A percentile compares a stretch with the other conserved stretches of the same genome.
These are phyloP conservation scores for Malus domestica DNA, from an alignment of 306 rosid genomes.

Conservation along the genomic window DNA sequence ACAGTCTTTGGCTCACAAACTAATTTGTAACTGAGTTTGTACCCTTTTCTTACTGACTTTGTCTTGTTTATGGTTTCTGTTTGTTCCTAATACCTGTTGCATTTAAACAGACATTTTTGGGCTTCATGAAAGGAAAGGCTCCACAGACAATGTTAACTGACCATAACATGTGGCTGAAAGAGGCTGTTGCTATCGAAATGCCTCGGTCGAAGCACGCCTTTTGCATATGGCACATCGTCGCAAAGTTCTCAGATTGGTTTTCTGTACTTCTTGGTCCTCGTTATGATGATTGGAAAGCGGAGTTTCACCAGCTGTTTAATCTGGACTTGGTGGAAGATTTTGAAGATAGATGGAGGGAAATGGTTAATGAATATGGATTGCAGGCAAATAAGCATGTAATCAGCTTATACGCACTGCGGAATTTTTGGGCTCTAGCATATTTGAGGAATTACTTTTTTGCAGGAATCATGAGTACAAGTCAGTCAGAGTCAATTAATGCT, in stretches of 20 bases:
- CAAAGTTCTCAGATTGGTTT: slow-evolving; percentile 85
- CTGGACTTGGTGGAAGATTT: slow-evolving; percentile 59
- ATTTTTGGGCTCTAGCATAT: slow-evolving; percentile 77
- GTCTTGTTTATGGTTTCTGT: background rate
- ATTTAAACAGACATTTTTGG: slow-evolving; percentile 52
- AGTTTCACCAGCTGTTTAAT: slow-evolving; percentile 69
- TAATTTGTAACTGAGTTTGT: background rate
- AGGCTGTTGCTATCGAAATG: slow-evolving; percentile 63
- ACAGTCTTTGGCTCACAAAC: background rate
- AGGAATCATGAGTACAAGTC: slow-evolving; percentile 54
- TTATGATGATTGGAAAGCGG: slow-evolving; percentile 77
- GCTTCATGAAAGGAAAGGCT: slow-evolving; percentile 79
- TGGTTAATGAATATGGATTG: slow-evolving; percentile 65
- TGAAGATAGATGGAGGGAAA: slow-evolving; percentile 70
- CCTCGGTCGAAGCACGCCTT: slow-evolving; percentile 69
- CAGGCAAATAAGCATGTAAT: slow-evolving; percentile 60
- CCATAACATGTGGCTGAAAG: slow-evolving; percentile 88
- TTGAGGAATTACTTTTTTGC: slow-evolving; percentile 74
- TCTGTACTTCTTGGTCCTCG: slow-evolving; percentile 57
- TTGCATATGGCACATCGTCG: slow-evolving; percentile 74
- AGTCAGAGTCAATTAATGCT: slow-evolving; percentile 49
- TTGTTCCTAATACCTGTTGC: slow-evolving; percentile 8
- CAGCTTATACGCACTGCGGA: slow-evolving; percentile 63
- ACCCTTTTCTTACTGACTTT: background rate
- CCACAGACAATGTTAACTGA: slow-evolving; percentile 72